Percentiles rank a stretch among this genome's conserved stretches.
Evolutionary conservation across 1,284 basidiomycete genomes (phyloP).

Genomic region (Microstroma glucosiphilum): DNA sequence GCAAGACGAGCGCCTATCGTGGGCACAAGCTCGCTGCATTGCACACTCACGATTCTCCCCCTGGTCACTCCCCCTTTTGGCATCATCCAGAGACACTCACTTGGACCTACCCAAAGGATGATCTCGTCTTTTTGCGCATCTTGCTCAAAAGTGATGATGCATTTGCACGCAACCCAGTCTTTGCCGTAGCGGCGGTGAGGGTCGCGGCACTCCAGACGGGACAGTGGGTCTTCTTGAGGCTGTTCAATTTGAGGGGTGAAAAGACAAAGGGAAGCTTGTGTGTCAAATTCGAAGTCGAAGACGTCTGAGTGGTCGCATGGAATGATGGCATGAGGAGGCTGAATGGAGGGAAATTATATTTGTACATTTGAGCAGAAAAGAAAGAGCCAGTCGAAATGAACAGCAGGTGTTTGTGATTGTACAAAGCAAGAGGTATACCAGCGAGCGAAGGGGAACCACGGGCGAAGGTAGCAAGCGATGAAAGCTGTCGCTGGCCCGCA

Average conservation of each 20-base stretch:
- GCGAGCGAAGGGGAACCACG: too few relatives aligned
- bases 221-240: slow-evolving; percentile 56
- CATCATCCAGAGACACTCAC: slow-evolving; percentile 25
- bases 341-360: too few relatives aligned
- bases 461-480: too few relatives aligned
- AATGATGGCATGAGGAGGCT: too few relatives aligned
- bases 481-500: too few relatives aligned
- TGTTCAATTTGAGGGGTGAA: slow-evolving; percentile 59
- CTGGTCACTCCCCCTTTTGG: slow-evolving; percentile 34
- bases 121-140: slow-evolving; percentile 34
- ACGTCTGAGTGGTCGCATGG: neutral
- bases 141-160: slow-evolving; percentile 43
- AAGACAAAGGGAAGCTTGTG: slow-evolving; percentile 50
- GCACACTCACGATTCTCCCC: slow-evolving; percentile 31
- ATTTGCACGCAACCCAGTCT: slow-evolving; percentile 36
- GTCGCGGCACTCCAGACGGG: neutral
- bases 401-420: too few relatives aligned
- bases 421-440: too few relatives aligned
- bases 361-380: too few relatives aligned
- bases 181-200: slow-evolving; percentile 33
- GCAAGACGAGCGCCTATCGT: slow-evolving; percentile 34
- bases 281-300: slow-evolving; percentile 4
- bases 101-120: slow-evolving; percentile 35
- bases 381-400: too few relatives aligned
- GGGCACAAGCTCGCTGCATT: slow-evolving; percentile 28